phyloP scores from a whole-genome alignment of 495 filamentous ascomycete genomes.

The Penicillium cinerascens region DNA sequence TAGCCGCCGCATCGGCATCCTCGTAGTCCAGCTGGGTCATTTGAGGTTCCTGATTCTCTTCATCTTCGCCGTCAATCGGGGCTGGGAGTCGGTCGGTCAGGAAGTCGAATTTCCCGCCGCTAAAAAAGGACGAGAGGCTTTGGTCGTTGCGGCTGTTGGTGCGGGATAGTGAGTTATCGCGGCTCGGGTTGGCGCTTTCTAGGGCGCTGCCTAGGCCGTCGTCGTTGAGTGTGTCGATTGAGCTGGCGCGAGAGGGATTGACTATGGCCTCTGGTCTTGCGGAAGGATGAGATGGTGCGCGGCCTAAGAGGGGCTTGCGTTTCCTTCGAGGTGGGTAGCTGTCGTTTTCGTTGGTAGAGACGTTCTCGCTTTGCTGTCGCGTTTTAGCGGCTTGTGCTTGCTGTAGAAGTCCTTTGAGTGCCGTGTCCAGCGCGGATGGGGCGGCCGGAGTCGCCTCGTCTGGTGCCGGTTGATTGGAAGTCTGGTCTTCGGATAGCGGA shows the following conservation, averaged over 20 bases:
- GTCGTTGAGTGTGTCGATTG: constrained; percentile 53
- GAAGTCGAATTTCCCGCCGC: constrained; percentile 34
- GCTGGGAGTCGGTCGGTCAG: constrained; percentile 16
- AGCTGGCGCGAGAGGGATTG: constrained; percentile 46
- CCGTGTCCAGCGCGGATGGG: constrained; percentile 34
- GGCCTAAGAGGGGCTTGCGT: constrained; percentile 47
- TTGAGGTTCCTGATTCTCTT: constrained; percentile 34
- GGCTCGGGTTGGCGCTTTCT: constrained; percentile 31
- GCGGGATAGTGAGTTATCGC: constrained; percentile 28
- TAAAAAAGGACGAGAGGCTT: constrained; percentile 33
- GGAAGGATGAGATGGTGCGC: constrained; percentile 41
- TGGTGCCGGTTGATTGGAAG: constrained; percentile 14
- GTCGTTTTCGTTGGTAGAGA: constrained; percentile 13
- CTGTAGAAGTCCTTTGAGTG: constrained; percentile 38
- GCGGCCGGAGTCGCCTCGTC: constrained; percentile 10
- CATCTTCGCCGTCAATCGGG: constrained; percentile 29
- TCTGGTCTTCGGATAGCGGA: background rate
- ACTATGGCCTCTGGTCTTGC: constrained; percentile 16
- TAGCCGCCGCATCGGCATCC: constrained; percentile 48
- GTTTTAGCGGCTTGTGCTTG: constrained; percentile 41
- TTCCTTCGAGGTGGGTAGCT: constrained; percentile 19
- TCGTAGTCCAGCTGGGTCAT: constrained; percentile 57
- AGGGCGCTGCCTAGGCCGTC: constrained; percentile 48
- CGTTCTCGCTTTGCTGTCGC: constrained; percentile 18
- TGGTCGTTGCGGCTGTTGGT: constrained; percentile 24